Base-by-base conservation (phyloP, 1,139 yeast species). In the Candida sp. region DNA sequence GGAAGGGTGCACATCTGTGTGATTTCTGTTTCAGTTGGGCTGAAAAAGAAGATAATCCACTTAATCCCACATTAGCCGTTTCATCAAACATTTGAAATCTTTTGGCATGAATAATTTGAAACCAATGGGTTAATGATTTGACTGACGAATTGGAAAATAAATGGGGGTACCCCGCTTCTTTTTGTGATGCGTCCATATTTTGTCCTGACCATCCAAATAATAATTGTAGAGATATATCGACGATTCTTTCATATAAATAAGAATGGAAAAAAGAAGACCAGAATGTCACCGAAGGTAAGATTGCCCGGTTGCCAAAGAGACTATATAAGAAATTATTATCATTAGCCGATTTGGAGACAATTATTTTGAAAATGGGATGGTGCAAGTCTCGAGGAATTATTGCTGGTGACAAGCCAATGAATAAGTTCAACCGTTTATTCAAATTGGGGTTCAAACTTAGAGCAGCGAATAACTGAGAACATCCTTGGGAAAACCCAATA, bases 1-100 rank as follows among this genome's bases (percentile, higher is more conserved):
- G 79, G 46, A 73, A 81, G 3, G 84, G 82, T 1, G 88, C 82
- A 4, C 81, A 86, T 45, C 77, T 66, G 54, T 81, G 61, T 2
- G 59, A 54, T 27, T 67, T 71, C 15, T 43, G 40, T 36, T 52
- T 57, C 46, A 57, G 58, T 6, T 44, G 41, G 2, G 40, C 63
- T 48, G 53, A 69, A 43, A 48, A 60, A 7, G 64, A 62, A 2
- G 59, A 46, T 25, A 61, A 45, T 34, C 48, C 49, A 5, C 61
- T 56, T 36, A 54, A 38, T 12, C 64, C 63, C 23, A 59, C 58
- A 15, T 49, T 49, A 39, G 58, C 53, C 5, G 78, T 72, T 64
- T 66, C 81, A 56, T 73, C 72, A 51, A 67, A 72, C 78, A 74
- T 73, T 52, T 73, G 78, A 48, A 73, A 72, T 44, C 78, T 50